Evolutionary conservation across 139 green algal genomes (phyloP), one percentile per base, ranked within the genome.

Genomic region (Chlamydomonas sphaeroides): DNA sequence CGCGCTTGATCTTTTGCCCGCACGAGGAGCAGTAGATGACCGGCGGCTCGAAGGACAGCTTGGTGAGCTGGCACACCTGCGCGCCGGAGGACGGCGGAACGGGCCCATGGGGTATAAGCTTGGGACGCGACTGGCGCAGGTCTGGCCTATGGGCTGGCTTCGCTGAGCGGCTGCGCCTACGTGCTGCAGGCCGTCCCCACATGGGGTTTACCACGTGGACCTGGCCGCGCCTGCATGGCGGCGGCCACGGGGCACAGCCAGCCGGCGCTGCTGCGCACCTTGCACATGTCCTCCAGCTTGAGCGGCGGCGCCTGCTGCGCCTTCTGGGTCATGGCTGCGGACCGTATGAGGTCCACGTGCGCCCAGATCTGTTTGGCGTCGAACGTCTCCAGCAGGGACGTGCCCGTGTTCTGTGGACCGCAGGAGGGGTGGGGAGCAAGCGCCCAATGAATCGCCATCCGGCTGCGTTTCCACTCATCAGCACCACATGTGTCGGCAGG

Each of bases 21-120:
- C 97, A 99, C 53, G 65, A 65, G 32, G 90, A 94, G 91, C 97
- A 99, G 90, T 98, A 98, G 59, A 99, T 84, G 35, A 93, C 91
- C 26, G 95, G 95, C 39, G 97, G 97, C 91, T 99, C 97, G 86
- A 98, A 99, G 17, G 89, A 94, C 35, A 99, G 91, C 67, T 94
- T 95, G 38, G 92, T 93, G 11, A 92, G 85, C 33, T 80, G 62
- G 86, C 97, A 99, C 23, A 94, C 91, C 39, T 78, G n/a, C n/a
- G n/a, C n/a, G n/a, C n/a, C n/a, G n/a, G n/a, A n/a, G n/a, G n/a
- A n/a, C n/a, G n/a, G n/a, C n/a, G n/a, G n/a, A n/a, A n/a, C n/a
- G n/a, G n/a, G n/a, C n/a, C n/a, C n/a, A n/a, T n/a, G n/a, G n/a
- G n/a, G n/a, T n/a, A n/a, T n/a, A n/a, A n/a, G n/a, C n/a, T n/a